Base-by-base conservation (phyloP, 805 yeast species). In the Yarrowia hollandica region DNA sequence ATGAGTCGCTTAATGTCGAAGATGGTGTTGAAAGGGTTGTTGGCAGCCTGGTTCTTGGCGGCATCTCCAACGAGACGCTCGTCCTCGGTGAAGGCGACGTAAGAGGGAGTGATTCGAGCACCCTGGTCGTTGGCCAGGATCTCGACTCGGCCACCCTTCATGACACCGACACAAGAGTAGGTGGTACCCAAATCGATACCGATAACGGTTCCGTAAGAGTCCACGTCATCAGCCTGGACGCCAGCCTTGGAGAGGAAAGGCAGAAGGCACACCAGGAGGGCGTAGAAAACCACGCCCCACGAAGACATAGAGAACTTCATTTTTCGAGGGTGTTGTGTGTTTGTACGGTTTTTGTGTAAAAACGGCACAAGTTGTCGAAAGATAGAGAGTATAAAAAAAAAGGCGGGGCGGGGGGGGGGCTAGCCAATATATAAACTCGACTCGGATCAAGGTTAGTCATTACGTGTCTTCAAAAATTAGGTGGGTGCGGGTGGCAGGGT, bases 101-200 rank as follows among this genome's bases (percentile, higher is more conserved):
- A 90, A 1, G 96, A 89, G 23, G 97, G 97, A 16, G 97, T 90
- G 68, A 91, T 90, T 81, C 97, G 87, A 78, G 90, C 89, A 79
- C 97, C 97, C 78, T 90, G 97, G 75, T 90, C 97, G 71, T 90
- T 90, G 64, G 97, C 96, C 64, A 90, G 79, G 67, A 90, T 90
- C 72, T 90, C 97, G 55, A 92, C 96, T 70, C 90, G 81, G 69
- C 91, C 95, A 67, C 84, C 82, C 69, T 81, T 82, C 86, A 83
- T 82, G 48, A 82, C 90, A 66, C 96, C 97, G 60, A 91, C 97
- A 84, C 97, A 91, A 1, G 97, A 90, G 77, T 91, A 91, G 2
- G 97, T 91, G 62, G 97, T 91, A 74, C 99, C 99, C 77, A 92
- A 82, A 79, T 92, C 98, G 71, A 92, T 92, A 77, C 98, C 96